A percentile compares a stretch with the other conserved stretches of the same genome.
Conservation (phyloP, 1,139 yeast species). For the Kodamaea anthophila region DNA sequence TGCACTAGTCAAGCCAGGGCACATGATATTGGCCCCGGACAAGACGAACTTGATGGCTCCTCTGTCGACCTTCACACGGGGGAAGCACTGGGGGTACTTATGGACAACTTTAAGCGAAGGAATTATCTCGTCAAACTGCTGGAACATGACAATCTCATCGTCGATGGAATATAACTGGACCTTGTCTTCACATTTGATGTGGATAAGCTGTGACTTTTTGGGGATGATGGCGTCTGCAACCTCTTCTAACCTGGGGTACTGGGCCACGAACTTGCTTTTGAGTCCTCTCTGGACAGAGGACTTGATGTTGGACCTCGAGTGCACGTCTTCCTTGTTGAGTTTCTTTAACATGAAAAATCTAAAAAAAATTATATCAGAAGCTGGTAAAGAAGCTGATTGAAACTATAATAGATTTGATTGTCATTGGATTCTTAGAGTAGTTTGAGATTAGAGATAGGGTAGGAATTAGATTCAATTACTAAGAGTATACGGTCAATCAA, state of each 20-base stretch:
- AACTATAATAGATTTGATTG: too few species aligned
- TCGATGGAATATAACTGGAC: constrained; percentile 74
- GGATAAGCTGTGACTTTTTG: constrained; percentile 79
- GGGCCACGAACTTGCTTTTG: constrained; percentile 63
- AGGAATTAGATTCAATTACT: too few species aligned
- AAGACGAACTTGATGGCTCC: constrained; percentile 94
- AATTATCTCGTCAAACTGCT: constrained; percentile 76
- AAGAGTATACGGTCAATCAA: too few species aligned
- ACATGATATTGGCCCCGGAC: constrained; percentile 94
- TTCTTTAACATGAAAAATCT: constrained; percentile 46
- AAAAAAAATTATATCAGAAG: too few species aligned
- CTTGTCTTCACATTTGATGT: constrained; percentile 85
- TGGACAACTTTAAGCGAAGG: constrained; percentile 79
- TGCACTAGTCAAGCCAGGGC: constrained; percentile 91
- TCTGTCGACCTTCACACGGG: constrained; percentile 84
- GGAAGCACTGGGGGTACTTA: constrained; percentile 75
- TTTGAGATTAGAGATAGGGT: too few species aligned
- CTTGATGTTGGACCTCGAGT: constrained; percentile 85
- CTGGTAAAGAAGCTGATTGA: too few species aligned
- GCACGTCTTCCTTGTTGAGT: constrained; percentile 81
- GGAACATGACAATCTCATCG: constrained; percentile 69
- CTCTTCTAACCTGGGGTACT: constrained; percentile 67
- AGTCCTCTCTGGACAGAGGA: constrained; percentile 87
- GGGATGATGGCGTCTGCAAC: constrained; percentile 81
- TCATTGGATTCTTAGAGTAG: too few species aligned